Evolutionary conservation across 257 asterid species (phyloP).

Genomic region (Lycium ferocissimum): DNA sequence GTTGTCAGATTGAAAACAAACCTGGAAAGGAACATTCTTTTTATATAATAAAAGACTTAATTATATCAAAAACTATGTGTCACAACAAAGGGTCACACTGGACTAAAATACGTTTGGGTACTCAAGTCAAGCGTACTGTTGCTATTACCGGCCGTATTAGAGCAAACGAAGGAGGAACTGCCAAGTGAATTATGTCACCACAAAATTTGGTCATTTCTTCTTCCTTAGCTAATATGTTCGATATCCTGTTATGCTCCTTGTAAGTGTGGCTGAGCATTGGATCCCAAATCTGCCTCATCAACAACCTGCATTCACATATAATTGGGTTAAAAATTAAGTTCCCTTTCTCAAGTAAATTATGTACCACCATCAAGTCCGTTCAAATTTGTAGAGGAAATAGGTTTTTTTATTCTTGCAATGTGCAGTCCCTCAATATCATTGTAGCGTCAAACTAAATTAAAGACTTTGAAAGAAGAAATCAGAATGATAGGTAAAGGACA

Average conservation of each 20-base stretch:
- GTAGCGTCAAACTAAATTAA: too few species aligned
- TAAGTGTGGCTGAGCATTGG: background rate
- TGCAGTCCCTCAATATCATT: too few species aligned
- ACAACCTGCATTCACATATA: background rate
- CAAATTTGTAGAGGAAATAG: too few species aligned
- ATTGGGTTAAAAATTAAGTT: background rate
- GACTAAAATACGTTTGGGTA: background rate
- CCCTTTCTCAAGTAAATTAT: background rate
- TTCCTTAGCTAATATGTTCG: background rate
- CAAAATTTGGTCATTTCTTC: background rate
- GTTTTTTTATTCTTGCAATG: too few species aligned
- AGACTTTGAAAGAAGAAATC: background rate
- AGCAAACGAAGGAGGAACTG: background rate
- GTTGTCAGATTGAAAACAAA: background rate
- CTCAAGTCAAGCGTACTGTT: background rate
- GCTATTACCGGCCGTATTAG: background rate
- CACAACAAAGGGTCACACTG: background rate
- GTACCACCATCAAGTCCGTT: background rate
- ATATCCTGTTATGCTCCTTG: background rate
- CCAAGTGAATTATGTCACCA: background rate
- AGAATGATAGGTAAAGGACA: background rate
- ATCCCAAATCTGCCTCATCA: background rate
- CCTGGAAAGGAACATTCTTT: background rate
- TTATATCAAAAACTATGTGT: background rate
- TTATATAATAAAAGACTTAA: too few species aligned